Percentiles rank a stretch among this genome's conserved stretches.
Conservation (phyloP, 225 moss, liverwort and hornwort species). For the Polytrichum commune region DNA sequence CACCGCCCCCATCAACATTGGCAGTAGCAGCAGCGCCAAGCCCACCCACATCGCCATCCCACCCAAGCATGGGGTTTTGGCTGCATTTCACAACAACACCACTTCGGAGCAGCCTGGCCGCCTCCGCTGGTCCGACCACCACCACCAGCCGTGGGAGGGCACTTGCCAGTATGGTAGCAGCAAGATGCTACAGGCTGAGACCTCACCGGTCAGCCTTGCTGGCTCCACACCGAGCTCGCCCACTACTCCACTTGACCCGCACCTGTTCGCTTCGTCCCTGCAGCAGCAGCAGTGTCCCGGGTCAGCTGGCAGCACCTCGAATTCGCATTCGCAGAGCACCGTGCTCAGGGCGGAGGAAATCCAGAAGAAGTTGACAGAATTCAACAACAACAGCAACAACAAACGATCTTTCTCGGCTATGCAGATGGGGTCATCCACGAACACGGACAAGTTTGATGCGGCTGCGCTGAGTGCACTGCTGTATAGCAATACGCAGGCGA, state of each 20-base stretch:
- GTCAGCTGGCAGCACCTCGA: neutral
- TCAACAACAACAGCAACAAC: constrained; percentile 7
- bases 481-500: constrained; percentile 38
- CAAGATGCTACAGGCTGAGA: constrained; percentile 14
- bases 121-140: constrained; percentile 45
- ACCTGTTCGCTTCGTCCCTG: constrained; percentile 36
- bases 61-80: neutral
- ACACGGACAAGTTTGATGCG: constrained; percentile 46
- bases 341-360: constrained; percentile 19
- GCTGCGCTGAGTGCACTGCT: constrained; percentile 50
- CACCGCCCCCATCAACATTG: too few species aligned
- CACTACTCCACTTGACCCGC: constrained; percentile 46
- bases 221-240: constrained; percentile 49
- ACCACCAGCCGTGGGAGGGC: constrained; percentile 27
- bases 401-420: constrained; percentile 45
- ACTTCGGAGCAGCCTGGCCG: constrained; percentile 31
- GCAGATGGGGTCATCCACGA: constrained; percentile 15
- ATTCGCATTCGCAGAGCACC: constrained; percentile 1
- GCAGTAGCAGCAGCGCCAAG: constrained; percentile 8
- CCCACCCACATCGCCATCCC: constrained; percentile 40
- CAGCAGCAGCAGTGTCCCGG: constrained; percentile 6
- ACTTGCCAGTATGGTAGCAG: neutral
- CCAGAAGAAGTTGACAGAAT: constrained; percentile 37
- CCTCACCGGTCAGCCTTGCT: constrained; percentile 18
- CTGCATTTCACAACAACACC: constrained; percentile 2